These are phyloP conservation scores for Neoscytalidium dimidiatum DNA, from an alignment of 2,329 filamentous ascomycete genomes.

Conservation along the genomic window DNA sequence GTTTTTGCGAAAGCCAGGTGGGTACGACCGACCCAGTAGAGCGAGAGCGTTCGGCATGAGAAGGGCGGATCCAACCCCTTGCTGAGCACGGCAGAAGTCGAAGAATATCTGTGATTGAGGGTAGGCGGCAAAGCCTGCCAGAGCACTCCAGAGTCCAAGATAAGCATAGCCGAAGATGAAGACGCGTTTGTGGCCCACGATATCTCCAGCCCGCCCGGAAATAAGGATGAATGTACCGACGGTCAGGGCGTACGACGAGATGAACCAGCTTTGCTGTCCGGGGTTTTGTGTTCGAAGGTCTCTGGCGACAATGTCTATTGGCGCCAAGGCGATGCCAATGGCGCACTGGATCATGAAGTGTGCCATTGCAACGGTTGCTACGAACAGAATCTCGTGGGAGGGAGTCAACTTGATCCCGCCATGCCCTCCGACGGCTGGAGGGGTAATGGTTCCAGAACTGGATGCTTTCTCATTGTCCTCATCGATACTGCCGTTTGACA, in stretches of 20 bases:
- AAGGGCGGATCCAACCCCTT: conserved; percentile 42
- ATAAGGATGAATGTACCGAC: conserved; percentile 50
- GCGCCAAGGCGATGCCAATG: conserved; percentile 37
- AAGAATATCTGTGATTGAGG: conserved; percentile 31
- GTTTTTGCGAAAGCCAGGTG: conserved; percentile 39
- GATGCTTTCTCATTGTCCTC: neutral
- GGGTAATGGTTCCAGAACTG: neutral
- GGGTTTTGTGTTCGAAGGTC: conserved; percentile 44
- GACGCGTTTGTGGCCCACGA: conserved; percentile 46
- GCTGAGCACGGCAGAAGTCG: conserved; percentile 41
- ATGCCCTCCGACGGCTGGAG: neutral
- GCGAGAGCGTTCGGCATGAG: conserved; percentile 42
- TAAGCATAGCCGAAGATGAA: conserved; percentile 44
- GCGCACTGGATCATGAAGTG: conserved; percentile 34
- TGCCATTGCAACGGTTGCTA: conserved; percentile 31
- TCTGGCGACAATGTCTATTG: conserved; percentile 48
- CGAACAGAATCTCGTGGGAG: conserved; percentile 29
- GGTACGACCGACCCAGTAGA: conserved; percentile 36
- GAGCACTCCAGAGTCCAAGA: conserved; percentile 42
- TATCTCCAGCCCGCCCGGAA: conserved; percentile 47
- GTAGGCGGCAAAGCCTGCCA: conserved; percentile 43
- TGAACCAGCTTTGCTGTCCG: conserved; percentile 47
- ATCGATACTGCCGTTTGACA: neutral
- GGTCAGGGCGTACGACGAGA: conserved; percentile 46
- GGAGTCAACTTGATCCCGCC: conserved; percentile 24